Evolutionary conservation across 73 alveolate species (phyloP).

Genomic region (Urostyla sp.): DNA sequence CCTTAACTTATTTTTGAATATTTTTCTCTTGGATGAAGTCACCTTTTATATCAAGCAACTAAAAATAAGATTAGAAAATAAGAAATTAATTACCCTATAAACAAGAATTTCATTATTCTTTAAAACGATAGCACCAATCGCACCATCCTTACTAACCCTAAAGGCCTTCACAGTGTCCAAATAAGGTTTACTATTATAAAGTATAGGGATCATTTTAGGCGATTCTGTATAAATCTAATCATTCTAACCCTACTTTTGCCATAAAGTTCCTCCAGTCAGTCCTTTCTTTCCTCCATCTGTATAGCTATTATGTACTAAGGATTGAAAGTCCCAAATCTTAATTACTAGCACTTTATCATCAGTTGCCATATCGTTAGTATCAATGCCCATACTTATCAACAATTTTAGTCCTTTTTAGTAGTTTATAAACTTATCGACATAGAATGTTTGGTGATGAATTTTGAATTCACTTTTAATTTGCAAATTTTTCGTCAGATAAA

Average conservation of each 20-base stretch:
- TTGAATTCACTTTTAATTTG: constrained; percentile 55
- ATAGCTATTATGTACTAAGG: constrained; percentile 44
- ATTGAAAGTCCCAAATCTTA: constrained; percentile 66
- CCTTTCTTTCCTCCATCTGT: constrained; percentile 61
- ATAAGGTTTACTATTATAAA: constrained; percentile 31
- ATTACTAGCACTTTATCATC: constrained; percentile 55
- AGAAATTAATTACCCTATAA: constrained; percentile 20
- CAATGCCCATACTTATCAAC: constrained; percentile 24
- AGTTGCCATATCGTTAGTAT: constrained; percentile 10
- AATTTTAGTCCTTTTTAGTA: constrained; percentile 39
- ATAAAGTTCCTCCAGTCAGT: constrained; percentile 33
- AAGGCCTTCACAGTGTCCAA: constrained; percentile 17
- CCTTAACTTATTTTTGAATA: constrained; percentile 25
- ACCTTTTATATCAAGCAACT: constrained; percentile 40
- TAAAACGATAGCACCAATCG: constrained; percentile 23
- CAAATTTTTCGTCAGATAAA: constrained; percentile 50
- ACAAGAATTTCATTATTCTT: constrained; percentile 21
- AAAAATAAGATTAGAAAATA: not conserved
- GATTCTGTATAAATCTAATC: constrained; percentile 1
- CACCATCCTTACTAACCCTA: constrained; percentile 48
- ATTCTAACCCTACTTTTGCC: constrained; percentile 41
- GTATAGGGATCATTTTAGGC: constrained; percentile 49
- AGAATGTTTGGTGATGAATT: constrained; percentile 43
- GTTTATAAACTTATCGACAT: constrained; percentile 37
- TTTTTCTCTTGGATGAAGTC: constrained; percentile 41